Base-by-base conservation (phyloP, 169 alveolate species). In the Plasmodium blacklocki region DNA sequence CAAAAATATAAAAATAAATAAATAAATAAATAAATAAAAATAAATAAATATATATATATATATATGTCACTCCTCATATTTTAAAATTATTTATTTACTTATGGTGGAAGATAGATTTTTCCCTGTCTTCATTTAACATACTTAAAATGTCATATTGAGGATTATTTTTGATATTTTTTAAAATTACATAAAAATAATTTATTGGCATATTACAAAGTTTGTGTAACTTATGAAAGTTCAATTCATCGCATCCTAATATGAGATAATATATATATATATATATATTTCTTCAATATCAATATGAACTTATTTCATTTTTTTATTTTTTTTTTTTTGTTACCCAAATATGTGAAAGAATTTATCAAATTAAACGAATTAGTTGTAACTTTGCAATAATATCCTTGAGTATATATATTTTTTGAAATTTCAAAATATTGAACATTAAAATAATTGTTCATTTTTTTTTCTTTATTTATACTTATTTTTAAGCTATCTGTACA, bases 321-420 rank as follows among this genome's bases (percentile, higher is more conserved):
- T 67, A n/a, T 66, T 29, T 18, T 32, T 39, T n/a, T 39, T 15
- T 32, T 26, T 3, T 29, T 6, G 47, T 43, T 78, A 78, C 89
- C 89, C 71, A 78, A 50, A 45, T 78, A 78, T 6, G 89, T 78
- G 50, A 78, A 78, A 15, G 89, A 78, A 32, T 66, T 78, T 78
- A 78, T 78, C 71, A 64, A 58, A 73, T 78, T 78, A 5, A 78
- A 45, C 3, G 78, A 63, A 49, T 78, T 78, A 2, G 89, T 78
- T 18, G 89, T 78, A 45, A 78, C 68, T 21, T 70, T 54, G 23
- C 89, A 78, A 15, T 78, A 78, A 32, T 78, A 78, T 5, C 89
- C 89, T 14, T 78, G 45, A 32, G 78, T 59, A 45, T 58, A 47
- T 19, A 78, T 64, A 54, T 78, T 78, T 32, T 47, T 63, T 32